A percentile compares a stretch with the other conserved stretches of the same genome.
Conservation (phyloP, 176 grass and related monocot species). For the Avena eriantha region DNA sequence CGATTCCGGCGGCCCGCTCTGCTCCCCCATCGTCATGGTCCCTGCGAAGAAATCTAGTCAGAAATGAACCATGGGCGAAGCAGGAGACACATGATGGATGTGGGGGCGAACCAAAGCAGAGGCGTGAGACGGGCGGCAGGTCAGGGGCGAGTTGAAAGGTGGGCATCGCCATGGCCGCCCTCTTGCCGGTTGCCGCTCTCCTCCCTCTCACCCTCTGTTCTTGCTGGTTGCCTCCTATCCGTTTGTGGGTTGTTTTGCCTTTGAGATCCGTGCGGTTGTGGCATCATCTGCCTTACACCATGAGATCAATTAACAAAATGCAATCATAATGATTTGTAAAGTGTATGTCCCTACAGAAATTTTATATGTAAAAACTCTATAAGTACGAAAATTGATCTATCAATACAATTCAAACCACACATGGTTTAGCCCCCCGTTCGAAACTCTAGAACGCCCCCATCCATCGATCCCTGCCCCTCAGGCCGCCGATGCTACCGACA, state of each 20-base stretch:
- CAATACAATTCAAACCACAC: too few species aligned
- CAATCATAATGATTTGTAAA: too few species aligned
- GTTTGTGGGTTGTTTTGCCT: not conserved
- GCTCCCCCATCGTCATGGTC: slow-evolving; percentile 95
- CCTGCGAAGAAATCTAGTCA: slow-evolving; percentile 41
- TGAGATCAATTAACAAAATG: too few species aligned
- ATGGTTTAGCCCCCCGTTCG: too few species aligned
- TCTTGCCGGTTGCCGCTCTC: not conserved
- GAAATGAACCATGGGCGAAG: not conserved
- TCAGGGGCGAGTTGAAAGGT: slow-evolving; percentile 72
- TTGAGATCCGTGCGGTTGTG: not conserved
- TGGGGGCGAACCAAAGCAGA: slow-evolving; percentile 56
- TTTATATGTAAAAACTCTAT: too few species aligned
- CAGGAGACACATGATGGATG: not conserved
- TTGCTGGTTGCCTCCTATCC: slow-evolving; percentile 8
- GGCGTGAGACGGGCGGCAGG: slow-evolving; percentile 69
- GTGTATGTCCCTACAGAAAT: too few species aligned
- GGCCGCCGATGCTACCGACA: too few species aligned
- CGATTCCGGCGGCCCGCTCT: slow-evolving; percentile 63
- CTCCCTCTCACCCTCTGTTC: not conserved
- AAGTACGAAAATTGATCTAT: too few species aligned
- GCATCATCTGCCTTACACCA: too few species aligned
- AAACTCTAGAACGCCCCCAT: too few species aligned
- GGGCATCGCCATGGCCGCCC: slow-evolving; percentile 53
- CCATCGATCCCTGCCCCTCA: too few species aligned